A percentile compares a stretch with the other conserved stretches of the same genome.
These are phyloP conservation scores for Coccomyxa sp. DNA, from an alignment of 139 green algal species.

Conservation along the genomic window DNA sequence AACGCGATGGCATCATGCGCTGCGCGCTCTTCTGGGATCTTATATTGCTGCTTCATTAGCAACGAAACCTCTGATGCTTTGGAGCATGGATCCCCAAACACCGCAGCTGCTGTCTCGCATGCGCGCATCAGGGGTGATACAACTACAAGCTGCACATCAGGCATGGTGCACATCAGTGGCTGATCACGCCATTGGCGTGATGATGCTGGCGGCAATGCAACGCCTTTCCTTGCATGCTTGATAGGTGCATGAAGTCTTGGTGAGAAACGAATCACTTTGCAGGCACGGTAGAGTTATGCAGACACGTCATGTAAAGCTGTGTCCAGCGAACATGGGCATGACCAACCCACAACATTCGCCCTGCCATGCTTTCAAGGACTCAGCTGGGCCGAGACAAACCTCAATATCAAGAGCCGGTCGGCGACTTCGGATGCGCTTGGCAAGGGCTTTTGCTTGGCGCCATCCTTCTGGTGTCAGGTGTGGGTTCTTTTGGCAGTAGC, in stretches of 20 bases:
- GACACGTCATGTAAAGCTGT: too few relatives aligned
- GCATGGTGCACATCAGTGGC: background rate
- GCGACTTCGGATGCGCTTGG: conserved; percentile 18
- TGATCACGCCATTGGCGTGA: too few relatives aligned
- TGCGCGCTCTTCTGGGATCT: background rate
- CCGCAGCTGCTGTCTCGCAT: conserved; percentile 15
- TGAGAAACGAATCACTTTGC: too few relatives aligned
- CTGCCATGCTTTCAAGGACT: too few relatives aligned
- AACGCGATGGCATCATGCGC: conserved; percentile 3
- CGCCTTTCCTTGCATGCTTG: too few relatives aligned
- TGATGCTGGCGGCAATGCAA: too few relatives aligned
- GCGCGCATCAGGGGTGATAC: conserved; percentile 10
- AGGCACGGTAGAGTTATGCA: too few relatives aligned
- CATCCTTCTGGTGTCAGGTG: conserved; percentile 44
- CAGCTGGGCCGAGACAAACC: too few relatives aligned
- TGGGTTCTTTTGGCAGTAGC: too few relatives aligned
- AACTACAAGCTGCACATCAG: conserved; percentile 10
- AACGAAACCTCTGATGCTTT: background rate
- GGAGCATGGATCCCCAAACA: conserved; percentile 1
- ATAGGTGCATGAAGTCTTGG: too few relatives aligned
- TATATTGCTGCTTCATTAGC: background rate
- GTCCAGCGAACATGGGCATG: too few relatives aligned
- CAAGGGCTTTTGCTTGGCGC: conserved; percentile 38
- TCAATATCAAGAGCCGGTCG: background rate
- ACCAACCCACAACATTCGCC: too few relatives aligned